Base-by-base conservation (phyloP, 2,329 filamentous ascomycete genomes). In the Diaporthe sp. region DNA sequence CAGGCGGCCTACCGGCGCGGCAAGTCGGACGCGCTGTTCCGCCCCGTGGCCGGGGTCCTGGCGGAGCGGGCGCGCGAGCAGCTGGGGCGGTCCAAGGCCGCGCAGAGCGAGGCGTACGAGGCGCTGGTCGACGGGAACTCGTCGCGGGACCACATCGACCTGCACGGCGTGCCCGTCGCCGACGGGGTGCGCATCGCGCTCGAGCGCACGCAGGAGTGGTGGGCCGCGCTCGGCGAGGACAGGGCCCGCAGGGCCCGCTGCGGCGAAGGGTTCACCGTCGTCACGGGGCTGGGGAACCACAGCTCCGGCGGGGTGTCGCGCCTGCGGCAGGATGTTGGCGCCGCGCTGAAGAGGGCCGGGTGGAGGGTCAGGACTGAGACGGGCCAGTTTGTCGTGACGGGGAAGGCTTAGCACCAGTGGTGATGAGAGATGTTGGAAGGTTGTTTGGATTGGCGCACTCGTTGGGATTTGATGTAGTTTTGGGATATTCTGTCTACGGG, bases 251-350 rank as follows among this genome's bases (percentile, higher is more conserved):
- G 79, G 77, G 86, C 88, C 28, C 86, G 88, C 9, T 10, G 25
- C 80, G 86, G 86, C 28, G 78, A 84, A 10, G 87, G 91, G 0
- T 95, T 94, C 80, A 91, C 90, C 53, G 92, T 98, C 76, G 90
- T 98, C 72, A 98, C 95, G 4, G 96, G 96, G 0, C 82, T 93
- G 20, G 96, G 96, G 1, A 89, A 89, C 72, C 96, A 98, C 84
- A 97, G 92, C 80, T 89, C 91, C 63, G 92, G 93, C 71, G 95
- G 95, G 0, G 92, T 90, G 73, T 94, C 94, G 2, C 92, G 91
- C 79, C 83, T 98, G 76, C 93, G 95, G 7, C 93, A 93, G 74
- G 94, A 94, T 22, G 95, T 98, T n/a, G 92, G 90, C 63, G 92
- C 91, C 80, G 92, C 92, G 81, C 86, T 98, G 57, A 88, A 92